Evolutionary conservation across 352 stramenopile species (phyloP).

Genomic region (Phytophthora cryptogea): DNA sequence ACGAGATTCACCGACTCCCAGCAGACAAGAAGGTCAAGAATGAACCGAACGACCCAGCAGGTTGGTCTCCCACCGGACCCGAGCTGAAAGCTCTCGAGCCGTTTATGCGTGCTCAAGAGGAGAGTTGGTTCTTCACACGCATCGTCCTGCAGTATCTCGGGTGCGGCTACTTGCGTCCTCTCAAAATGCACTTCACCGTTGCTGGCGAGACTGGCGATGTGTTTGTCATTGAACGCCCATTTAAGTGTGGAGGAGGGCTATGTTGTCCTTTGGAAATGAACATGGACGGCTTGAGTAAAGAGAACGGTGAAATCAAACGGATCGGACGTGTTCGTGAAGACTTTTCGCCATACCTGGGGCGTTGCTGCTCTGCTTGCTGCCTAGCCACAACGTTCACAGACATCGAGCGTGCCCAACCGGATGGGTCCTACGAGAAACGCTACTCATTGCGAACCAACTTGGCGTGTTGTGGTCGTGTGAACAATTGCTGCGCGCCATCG

Average conservation of each 20-base stretch:
- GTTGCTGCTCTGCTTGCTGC: conserved; percentile 48
- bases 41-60: conserved; percentile 40
- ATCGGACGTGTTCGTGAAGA: conserved; percentile 57
- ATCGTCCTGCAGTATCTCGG: conserved; percentile 41
- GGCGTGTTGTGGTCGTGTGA: conserved; percentile 58
- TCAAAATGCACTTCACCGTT: conserved; percentile 54
- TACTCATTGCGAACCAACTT: conserved; percentile 62
- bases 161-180: conserved; percentile 43
- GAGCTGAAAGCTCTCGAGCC: conserved; percentile 56
- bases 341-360: conserved; percentile 55
- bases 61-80: conserved; percentile 48
- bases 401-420: conserved; percentile 55
- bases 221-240: conserved; percentile 52
- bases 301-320: conserved; percentile 20
- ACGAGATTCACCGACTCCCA: conserved; percentile 50
- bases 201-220: conserved; percentile 42
- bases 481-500: conserved; percentile 74
- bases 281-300: conserved; percentile 29
- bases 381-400: conserved; percentile 68
- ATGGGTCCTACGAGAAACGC: conserved; percentile 56
- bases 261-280: conserved; percentile 56
- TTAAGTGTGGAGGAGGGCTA: conserved; percentile 38
- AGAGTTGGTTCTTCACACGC: conserved; percentile 42
- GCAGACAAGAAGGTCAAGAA: conserved; percentile 60
- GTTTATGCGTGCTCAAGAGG: conserved; percentile 52